These are phyloP conservation scores for Dysphania ambrosioides DNA, from an alignment of 148 eudicot species.

Conservation along the genomic window DNA sequence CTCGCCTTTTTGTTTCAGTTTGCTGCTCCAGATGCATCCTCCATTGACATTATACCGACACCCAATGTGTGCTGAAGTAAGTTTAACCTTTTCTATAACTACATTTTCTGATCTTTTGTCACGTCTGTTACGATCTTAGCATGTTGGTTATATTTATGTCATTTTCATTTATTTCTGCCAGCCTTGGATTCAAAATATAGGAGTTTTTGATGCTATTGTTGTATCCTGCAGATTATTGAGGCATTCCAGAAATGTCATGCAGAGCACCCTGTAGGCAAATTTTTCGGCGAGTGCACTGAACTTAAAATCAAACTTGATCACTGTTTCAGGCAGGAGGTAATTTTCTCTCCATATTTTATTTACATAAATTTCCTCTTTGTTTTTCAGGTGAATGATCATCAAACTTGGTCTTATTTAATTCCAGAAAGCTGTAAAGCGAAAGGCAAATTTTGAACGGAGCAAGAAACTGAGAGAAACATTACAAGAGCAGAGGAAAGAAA, in stretches of 20 bases:
- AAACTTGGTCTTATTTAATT: neutral
- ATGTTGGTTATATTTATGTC: neutral
- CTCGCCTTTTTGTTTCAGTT: constrained; percentile 1
- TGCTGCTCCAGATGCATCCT: constrained; percentile 58
- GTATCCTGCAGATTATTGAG: constrained; percentile 68
- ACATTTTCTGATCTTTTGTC: neutral
- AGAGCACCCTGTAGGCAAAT: constrained; percentile 78
- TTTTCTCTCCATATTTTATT: constrained; percentile 11
- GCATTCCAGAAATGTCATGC: constrained; percentile 79
- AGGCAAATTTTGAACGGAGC: constrained; percentile 91
- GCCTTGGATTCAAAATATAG: neutral
- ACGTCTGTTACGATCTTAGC: neutral
- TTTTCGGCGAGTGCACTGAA: constrained; percentile 82
- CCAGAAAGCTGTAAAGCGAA: constrained; percentile 91
- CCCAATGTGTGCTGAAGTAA: constrained; percentile 91
- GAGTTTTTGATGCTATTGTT: neutral
- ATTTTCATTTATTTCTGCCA: neutral
- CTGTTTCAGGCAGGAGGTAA: constrained; percentile 87
- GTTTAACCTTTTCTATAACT: constrained; percentile 26
- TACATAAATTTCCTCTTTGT: neutral
- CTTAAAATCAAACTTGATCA: constrained; percentile 88
- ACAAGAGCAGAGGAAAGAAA: constrained; percentile 66
- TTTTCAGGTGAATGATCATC: neutral
- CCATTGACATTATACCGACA: constrained; percentile 79
- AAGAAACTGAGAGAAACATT: constrained; percentile 76